Conservation (phyloP, 2,329 filamentous ascomycete genomes). For the Dothiorella sarmentorum region DNA sequence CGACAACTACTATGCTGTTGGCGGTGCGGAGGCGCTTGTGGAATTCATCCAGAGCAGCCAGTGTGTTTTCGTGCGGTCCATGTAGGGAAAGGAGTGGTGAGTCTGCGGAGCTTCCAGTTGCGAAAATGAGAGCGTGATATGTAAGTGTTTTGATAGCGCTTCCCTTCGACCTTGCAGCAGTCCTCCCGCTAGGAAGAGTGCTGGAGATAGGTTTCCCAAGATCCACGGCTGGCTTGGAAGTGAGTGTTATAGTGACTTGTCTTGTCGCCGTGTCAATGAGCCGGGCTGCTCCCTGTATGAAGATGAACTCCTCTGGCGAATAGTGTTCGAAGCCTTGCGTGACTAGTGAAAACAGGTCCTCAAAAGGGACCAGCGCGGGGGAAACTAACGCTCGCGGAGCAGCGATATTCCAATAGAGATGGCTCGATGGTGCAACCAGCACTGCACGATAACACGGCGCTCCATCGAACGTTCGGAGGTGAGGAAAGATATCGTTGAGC, state of each 20-base stretch:
- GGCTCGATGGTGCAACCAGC: conserved; percentile 33
- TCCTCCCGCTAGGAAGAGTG: conserved; percentile 2
- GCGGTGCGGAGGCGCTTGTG: conserved; percentile 29
- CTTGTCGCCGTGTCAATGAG: conserved; percentile 27
- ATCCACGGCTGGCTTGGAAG: not conserved
- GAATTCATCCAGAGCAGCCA: conserved; percentile 29
- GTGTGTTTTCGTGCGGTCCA: conserved; percentile 28
- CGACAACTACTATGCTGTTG: conserved; percentile 35
- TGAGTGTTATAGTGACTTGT: conserved; percentile 26
- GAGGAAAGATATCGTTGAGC: conserved; percentile 31
- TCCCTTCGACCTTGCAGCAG: not conserved
- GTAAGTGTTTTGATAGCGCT: conserved; percentile 24
- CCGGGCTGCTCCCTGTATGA: conserved; percentile 35
- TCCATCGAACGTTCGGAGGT: conserved; percentile 26
- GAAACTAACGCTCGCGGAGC: conserved; percentile 37
- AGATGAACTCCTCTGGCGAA: conserved; percentile 31
- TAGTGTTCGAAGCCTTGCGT: conserved; percentile 34
- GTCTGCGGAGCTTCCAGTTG: conserved; percentile 35
- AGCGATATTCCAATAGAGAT: conserved; percentile 40
- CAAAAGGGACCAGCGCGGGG: conserved; percentile 31
- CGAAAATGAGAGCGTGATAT: conserved; percentile 37
- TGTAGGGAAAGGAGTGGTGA: conserved; percentile 37
- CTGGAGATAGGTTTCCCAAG: not conserved
- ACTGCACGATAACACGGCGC: conserved; percentile 33
- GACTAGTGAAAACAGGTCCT: conserved; percentile 36